These are phyloP conservation scores for Asclepias syriaca DNA, from an alignment of 257 asterid genomes.

Conservation along the genomic window DNA sequence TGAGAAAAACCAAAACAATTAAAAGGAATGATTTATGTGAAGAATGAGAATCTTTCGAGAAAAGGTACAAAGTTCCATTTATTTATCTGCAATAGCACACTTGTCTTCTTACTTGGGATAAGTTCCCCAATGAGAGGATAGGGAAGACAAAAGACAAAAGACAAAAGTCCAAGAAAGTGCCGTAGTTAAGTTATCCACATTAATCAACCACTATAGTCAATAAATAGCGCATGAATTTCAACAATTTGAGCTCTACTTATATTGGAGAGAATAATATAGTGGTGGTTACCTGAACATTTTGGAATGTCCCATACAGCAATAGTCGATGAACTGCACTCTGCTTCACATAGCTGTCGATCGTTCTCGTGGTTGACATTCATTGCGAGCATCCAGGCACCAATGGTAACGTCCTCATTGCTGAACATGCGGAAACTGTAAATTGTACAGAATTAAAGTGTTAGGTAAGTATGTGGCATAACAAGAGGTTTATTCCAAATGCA, in stretches of 20 bases:
- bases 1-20: not conserved
- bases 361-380: constrained; percentile 93
- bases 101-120: too few relatives aligned
- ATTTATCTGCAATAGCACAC: not conserved
- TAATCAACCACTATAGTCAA: not conserved
- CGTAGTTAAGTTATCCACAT: not conserved
- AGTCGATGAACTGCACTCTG: constrained; percentile 62
- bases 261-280: not conserved
- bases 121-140: too few relatives aligned
- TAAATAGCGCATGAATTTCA: not conserved
- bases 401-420: constrained; percentile 97
- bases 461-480: not conserved
- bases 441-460: constrained; percentile 3
- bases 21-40: not conserved
- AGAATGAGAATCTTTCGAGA: not conserved
- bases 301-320: constrained; percentile 99
- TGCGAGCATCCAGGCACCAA: constrained; percentile 99
- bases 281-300: constrained; percentile 75
- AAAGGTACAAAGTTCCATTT: not conserved
- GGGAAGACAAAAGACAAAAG: too few relatives aligned
- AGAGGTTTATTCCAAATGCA: not conserved
- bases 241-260: not conserved
- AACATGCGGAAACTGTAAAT: constrained; percentile 88
- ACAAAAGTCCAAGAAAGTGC: too few relatives aligned
- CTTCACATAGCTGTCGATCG: constrained; percentile 55